Base-by-base conservation (phyloP, 2,329 filamentous ascomycete species). In the Lithohypha guttulata region DNA sequence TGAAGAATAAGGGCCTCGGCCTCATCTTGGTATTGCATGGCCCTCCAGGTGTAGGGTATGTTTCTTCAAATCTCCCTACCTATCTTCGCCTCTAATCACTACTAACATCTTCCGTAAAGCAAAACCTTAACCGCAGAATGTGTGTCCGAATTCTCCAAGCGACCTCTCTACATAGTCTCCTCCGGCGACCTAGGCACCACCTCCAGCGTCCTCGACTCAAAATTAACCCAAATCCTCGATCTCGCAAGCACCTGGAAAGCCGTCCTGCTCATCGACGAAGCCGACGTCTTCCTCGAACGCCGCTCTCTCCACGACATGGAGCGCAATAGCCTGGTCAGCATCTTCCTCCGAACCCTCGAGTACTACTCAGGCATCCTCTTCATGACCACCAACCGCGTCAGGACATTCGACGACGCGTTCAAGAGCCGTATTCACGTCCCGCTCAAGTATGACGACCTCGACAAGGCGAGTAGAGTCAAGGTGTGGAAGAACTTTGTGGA, bases 311-410 rank as follows among this genome's bases (percentile, higher is more conserved):
- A 84, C 47, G 84, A 93, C 52, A 79, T 93, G 37, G 80, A 86
- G 55, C 79, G 85, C 43, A 93, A 93, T 51, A 81, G 81, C 0
- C 73, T 91, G 1, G 86, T 93, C 36, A 84, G 79, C 56, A 84
- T 93, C 52, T 94, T 94, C 66, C 65, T 94, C 2, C 77, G 85
- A 0, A 70, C 89, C 41, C 68, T 94, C 0, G 87, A 95, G 59
- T 94, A 93, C 58, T 93, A 91, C 62, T 83, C 91, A 55, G 86
- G 86, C 2, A 93, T 93, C 40, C 59, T 93, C 4, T 93, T 94
- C 65, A 61, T 94, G 21, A 94, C 86, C 0, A 93, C 86, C 2
- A 93, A 93, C 56, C 76, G 85, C 2, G 84, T 93, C 1, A 62
- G 79, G 64, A 87, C 83, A 0, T 93, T 94, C 53, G 86, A 94